Evolutionary conservation across 768 basidiomycete genomes (phyloP).

Genomic region (Hydnum rufescens): DNA sequence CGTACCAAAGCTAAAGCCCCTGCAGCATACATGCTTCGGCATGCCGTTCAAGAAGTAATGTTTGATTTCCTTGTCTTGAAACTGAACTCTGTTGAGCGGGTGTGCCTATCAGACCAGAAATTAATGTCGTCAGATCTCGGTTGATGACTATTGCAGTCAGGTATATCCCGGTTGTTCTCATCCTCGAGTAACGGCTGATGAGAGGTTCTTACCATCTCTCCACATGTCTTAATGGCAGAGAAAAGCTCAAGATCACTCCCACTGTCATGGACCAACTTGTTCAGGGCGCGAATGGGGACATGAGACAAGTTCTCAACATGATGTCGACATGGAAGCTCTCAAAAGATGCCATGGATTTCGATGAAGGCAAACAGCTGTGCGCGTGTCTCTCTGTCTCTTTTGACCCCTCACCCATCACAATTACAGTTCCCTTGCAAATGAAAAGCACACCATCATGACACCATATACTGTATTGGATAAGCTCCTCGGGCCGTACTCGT

Average conservation of each 20-base stretch:
- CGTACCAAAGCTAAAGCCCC: constrained; percentile 81
- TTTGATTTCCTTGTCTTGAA: background rate
- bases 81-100: background rate
- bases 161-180: constrained; percentile 24
- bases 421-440: constrained; percentile 63
- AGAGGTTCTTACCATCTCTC: background rate
- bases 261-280: constrained; percentile 89
- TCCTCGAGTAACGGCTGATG: background rate
- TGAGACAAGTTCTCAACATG: constrained; percentile 95
- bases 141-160: constrained; percentile 79
- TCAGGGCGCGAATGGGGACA: constrained; percentile 77
- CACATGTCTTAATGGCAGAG: constrained; percentile 43
- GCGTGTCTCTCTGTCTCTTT: constrained; percentile 16
- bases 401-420: background rate
- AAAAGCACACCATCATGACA: constrained; percentile 77
- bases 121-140: constrained; percentile 56
- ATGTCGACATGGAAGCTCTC: constrained; percentile 93
- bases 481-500: constrained; percentile 79
- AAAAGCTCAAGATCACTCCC: constrained; percentile 80
- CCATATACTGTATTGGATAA: constrained; percentile 86
- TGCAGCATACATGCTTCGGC: constrained; percentile 47
- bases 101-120: constrained; percentile 41
- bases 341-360: constrained; percentile 63
- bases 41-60: constrained; percentile 61
- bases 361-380: constrained; percentile 79